phyloP scores from a whole-genome alignment of 2,329 filamentous ascomycete species.

The Coccinonectria pachysandricola region DNA sequence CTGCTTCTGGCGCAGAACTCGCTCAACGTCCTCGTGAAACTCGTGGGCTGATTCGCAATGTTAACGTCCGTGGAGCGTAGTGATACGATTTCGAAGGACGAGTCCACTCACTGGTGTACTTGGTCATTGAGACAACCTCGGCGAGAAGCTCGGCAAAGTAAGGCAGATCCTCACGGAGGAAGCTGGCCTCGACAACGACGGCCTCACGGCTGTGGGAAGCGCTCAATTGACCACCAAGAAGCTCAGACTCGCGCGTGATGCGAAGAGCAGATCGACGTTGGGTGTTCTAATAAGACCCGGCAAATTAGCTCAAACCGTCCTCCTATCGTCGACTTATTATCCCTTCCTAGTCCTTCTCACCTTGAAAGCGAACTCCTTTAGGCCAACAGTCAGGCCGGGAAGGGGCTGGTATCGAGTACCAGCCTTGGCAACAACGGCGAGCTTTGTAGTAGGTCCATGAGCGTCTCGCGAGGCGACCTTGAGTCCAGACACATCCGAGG shows the following conservation, averaged over 20 bases:
- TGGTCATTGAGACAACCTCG: slow-evolving; percentile 81
- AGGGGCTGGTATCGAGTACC: slow-evolving; percentile 86
- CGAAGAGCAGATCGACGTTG: slow-evolving; percentile 78
- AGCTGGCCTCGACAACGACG: slow-evolving; percentile 84
- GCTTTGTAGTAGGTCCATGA: slow-evolving; percentile 77
- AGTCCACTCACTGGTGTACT: slow-evolving; percentile 58
- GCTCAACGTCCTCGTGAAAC: slow-evolving; percentile 78
- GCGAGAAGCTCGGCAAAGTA: slow-evolving; percentile 95
- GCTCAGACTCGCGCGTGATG: slow-evolving; percentile 89
- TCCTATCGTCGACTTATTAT: no score
- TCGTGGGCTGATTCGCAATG: slow-evolving; percentile 57
- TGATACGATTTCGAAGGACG: no score
- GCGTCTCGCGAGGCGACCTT: slow-evolving; percentile 90
- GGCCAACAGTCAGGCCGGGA: slow-evolving; percentile 79
- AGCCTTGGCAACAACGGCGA: slow-evolving; percentile 87
- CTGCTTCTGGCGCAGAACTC: slow-evolving; percentile 68
- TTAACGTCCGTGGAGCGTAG: slow-evolving; percentile 9
- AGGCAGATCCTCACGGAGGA: slow-evolving; percentile 88
- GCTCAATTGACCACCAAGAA: slow-evolving; percentile 82
- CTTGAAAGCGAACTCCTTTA: slow-evolving; percentile 97
- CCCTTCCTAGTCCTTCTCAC: slow-evolving; percentile 32
- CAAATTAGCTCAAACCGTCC: slow-evolving; percentile 44
- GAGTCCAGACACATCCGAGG: slow-evolving; percentile 74
- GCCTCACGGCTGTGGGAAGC: slow-evolving; percentile 89
- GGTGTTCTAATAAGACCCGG: slow-evolving; percentile 55